Evolutionary conservation across 805 yeast species (phyloP), one percentile per base, ranked within the genome.

Genomic region (Crinitomyces ghanaensis): DNA sequence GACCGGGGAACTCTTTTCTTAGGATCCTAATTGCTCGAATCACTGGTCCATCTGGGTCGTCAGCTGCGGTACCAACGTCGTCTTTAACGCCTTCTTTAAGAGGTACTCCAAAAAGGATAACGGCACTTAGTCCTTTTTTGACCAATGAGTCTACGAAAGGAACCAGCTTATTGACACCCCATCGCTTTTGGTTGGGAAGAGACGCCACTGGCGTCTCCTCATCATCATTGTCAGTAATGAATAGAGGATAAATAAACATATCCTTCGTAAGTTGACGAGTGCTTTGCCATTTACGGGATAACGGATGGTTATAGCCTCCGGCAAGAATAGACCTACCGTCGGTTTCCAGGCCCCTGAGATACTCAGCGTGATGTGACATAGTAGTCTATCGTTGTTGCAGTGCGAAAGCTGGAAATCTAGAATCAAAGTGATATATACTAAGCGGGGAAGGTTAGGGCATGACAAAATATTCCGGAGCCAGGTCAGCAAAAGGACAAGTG

Each of bases 21-120:
- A 91, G 65, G 2, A 70, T 64, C 50, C 74, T 77, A 47, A 81
- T 77, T 14, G 88, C 80, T 40, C 57, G 67, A 44, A 91, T 86
- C 2, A 91, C 97, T 2, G 98, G 97, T 0, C 97, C 96, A 21
- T 82, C 70, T 24, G 95, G 95, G 56, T 85, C 95, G 56, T 91
- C 97, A 2, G 98, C 98, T 29, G 84, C 71, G 2, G 94, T 72
- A 6, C 95, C 98, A 21, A 63, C 65, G 5, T 70, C 65, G 55
- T 91, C 98, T 50, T 91, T 91, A 31, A 60, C 70, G 5, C 79
- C 84, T 1, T 68, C 75, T 36, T 72, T 72, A 45, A 82, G 54
- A 12, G 93, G 88, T 5, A 91, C 95, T 27, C 98, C 98, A 57
- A 91, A 91, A 38, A 91, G 61, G 37, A 91, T 78, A 7, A 91